A percentile compares a stretch with the other conserved stretches of the same genome.
Evolutionary conservation across 305 asterid genomes (phyloP).

Genomic region (Lippia alba): DNA sequence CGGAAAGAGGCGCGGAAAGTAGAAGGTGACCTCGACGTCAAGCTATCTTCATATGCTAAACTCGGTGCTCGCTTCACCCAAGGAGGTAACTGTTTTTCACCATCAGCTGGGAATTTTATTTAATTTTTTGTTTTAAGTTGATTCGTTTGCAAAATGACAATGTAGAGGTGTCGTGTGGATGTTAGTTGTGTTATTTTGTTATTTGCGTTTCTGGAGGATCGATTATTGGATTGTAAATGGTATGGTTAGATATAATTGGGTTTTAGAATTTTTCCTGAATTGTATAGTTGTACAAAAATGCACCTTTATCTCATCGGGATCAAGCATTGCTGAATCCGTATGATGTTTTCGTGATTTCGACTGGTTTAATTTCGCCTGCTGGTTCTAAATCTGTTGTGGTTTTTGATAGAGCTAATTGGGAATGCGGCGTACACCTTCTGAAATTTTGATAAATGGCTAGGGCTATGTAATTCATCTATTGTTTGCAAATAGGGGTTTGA

Average conservation of each 20-base stretch:
- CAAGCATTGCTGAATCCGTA: conserved; percentile 2
- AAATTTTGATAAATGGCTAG: conserved; percentile 8
- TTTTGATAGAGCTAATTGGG: conserved; percentile 3
- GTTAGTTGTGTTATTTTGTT: not conserved
- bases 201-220: not conserved
- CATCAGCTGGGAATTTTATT: not conserved
- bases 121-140: not conserved
- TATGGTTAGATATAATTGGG: conserved; percentile 4
- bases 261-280: conserved; percentile 3
- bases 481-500: conserved; percentile 6
- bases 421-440: not conserved
- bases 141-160: too few relatives aligned
- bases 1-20: conserved; percentile 81
- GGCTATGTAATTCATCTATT: not conserved
- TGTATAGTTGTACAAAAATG: not conserved
- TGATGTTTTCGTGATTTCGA: not conserved
- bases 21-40: conserved; percentile 91
- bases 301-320: conserved; percentile 19
- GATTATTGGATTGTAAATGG: not conserved
- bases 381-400: not conserved
- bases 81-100: conserved; percentile 47
- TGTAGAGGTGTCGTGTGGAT: too few relatives aligned
- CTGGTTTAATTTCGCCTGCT: not conserved
- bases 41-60: conserved; percentile 88
- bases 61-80: conserved; percentile 85